Base-by-base conservation (phyloP, 192 early-diverging fungal genomes). In the Dissophora ornata region DNA sequence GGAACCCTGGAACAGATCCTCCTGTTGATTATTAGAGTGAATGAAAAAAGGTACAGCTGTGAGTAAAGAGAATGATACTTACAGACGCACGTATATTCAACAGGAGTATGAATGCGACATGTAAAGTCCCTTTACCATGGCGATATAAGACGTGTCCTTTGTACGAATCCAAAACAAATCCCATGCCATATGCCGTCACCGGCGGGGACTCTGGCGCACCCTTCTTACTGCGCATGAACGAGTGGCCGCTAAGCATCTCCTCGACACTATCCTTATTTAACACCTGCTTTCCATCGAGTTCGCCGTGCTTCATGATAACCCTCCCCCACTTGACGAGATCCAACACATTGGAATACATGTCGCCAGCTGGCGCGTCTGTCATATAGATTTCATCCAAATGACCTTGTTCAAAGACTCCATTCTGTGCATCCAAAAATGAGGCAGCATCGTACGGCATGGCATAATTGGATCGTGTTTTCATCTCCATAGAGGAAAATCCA, bases 301-400 rank as follows among this genome's bases (percentile, higher is more conserved):
- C 38, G 0, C 64, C 64, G 12, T 36, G 38, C 4, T 49, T 18
- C 42, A 57, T 47, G 32, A 67, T 67, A 2, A 40, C 33, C 13
- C 34, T n/a, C n/a, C 64, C 64, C 57, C 59, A 70, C 2, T 21
- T 34, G 24, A 60, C 42, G 10, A 70, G 44, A 50, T 70, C 68
- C 8, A 56, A 19, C 5, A 56, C 68, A 49, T 61, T 62, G 1
- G 68, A 61, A 41, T 70, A 70, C 8, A 70, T 48, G 52, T 62
- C 63, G 4, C 63, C 63, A 6, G 63, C 50, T 1, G 63, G n/a
- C 0, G 63, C 36, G 18, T 62, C 59, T 1, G 59, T 22, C 45
- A 49, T 62, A 0, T 12, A 33, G 5, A 49, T n/a, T 0, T 0
- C 1, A 18, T 62, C 59, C 10, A 62, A 15, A 10, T 50, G 36